Evolutionary conservation across 371 early-diverging fungal species (phyloP).

Genomic region (Funneliformis caledonium): DNA sequence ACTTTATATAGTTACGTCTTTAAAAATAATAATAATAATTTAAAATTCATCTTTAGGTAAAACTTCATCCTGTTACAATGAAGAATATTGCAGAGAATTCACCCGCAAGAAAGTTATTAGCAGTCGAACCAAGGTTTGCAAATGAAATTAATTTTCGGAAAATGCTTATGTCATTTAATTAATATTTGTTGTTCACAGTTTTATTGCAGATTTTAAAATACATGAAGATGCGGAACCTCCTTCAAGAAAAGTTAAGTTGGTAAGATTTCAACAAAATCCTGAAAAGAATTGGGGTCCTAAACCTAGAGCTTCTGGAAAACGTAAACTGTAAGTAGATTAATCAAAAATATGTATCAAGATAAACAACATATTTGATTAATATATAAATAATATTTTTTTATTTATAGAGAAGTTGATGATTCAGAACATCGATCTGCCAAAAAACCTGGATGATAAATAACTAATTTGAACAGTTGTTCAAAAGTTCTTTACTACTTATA

Average conservation of each 20-base stretch:
- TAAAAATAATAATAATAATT: neutral
- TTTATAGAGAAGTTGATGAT: neutral
- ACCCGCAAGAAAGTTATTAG: slow-evolving; percentile 71
- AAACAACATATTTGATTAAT: neutral
- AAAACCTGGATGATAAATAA: neutral
- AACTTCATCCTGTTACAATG: slow-evolving; percentile 69
- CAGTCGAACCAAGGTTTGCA: slow-evolving; percentile 58
- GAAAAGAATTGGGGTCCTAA: slow-evolving; percentile 96
- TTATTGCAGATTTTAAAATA: slow-evolving; percentile 66
- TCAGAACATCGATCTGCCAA: neutral
- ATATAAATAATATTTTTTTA: neutral
- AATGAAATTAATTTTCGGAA: neutral
- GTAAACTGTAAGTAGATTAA: slow-evolving; percentile 46
- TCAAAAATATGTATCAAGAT: neutral
- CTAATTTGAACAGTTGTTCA: too few relatives aligned
- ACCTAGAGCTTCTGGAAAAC: slow-evolving; percentile 70
- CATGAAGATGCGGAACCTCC: slow-evolving; percentile 77
- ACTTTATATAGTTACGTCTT: too few relatives aligned
- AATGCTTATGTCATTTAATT: neutral
- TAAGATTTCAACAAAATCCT: slow-evolving; percentile 94
- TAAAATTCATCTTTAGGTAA: slow-evolving; percentile 46
- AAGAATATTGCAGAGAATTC: slow-evolving; percentile 70
- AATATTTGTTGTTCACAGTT: slow-evolving; percentile 41
- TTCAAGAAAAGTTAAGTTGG: slow-evolving; percentile 79
- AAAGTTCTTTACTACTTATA: too few relatives aligned